Evolutionary conservation across 1,139 yeast genomes (phyloP), one percentile per base, ranked within the genome.

Genomic region (Trichomonascaceae sp.): DNA sequence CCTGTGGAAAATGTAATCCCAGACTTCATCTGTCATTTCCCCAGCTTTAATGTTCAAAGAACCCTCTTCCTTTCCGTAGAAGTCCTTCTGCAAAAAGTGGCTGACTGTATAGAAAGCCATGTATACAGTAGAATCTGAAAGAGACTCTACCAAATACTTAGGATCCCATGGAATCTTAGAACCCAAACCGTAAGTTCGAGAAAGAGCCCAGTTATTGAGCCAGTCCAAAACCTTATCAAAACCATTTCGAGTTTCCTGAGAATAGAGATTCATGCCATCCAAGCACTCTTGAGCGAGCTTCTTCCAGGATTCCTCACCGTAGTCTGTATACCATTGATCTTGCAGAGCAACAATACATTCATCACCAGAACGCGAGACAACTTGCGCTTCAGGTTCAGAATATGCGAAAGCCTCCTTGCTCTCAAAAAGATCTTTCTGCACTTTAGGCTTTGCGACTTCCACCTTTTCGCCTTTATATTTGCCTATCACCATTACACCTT

Each of bases 201-300:
- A 88, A 59, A 95, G 88, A 53, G 99, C 99, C 99, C 99, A 95
- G 76, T 90, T 91, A 75, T 87, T 88, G 69, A 95, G 82, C 99
- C 99, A 95, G 62, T 86, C 95, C 63, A 95, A 79, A 56, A 88
- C 96, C 72, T 91, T 93, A 73, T 91, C 96, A 66, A 93, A 91
- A 7, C 95, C 96, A 67, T 93, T 83, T 69, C 87, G 82, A 53
- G 96, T 88, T 76, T 93, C 99, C 55, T 84, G 77, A 53, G 85
- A 78, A 76, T 81, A 93, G 19, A 95, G 81, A 71, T 87, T 82
- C 95, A 95, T 84, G 61, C 73, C 69, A 48, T 77, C 78, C 62
- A 95, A 80, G 70, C 96, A 87, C 63, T 87, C 95, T 60, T 85
- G 77, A 54, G 98, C 95, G 70, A 82, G 81, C n/a, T 77, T 72